A percentile compares a stretch with the other conserved stretches of the same genome.
phyloP scores from a whole-genome alignment of 805 yeast genomes.

The Yarrowia osloensis region DNA sequence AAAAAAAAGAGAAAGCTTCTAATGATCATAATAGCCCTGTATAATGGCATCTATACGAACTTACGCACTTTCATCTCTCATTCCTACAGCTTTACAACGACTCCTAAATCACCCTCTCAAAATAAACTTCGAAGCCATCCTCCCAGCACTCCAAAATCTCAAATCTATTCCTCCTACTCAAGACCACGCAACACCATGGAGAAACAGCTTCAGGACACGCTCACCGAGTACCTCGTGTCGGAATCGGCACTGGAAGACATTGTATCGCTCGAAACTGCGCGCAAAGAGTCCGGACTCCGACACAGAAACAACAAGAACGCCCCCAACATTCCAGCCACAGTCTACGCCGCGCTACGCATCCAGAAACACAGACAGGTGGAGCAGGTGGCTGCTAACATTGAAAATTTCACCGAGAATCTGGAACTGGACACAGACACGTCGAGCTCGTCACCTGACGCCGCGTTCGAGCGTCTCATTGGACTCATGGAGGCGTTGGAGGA shows the following conservation, averaged over 20 bases:
- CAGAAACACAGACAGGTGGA: neutral
- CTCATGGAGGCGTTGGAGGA: constrained; percentile 1
- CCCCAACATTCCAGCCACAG: neutral
- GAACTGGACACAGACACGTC: neutral
- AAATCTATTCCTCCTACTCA: too few species aligned
- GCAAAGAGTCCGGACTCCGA: neutral
- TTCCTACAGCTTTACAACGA: too few species aligned
- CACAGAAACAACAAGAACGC: neutral
- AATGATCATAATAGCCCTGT: too few species aligned
- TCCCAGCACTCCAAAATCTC: too few species aligned
- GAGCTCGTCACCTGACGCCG: neutral
- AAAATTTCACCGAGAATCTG: neutral
- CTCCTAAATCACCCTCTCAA: too few species aligned
- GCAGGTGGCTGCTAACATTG: neutral
- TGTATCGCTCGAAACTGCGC: neutral
- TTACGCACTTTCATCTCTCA: too few species aligned
- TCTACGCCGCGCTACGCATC: constrained; percentile 18
- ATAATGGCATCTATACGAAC: too few species aligned
- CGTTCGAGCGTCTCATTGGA: neutral
- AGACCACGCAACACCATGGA: neutral
- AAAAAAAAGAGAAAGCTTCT: too few species aligned
- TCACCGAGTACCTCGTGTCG: neutral
- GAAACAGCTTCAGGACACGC: neutral
- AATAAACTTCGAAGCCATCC: neutral
- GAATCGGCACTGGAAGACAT: constrained; percentile 13